Base-by-base conservation (phyloP, 257 asterid species). In the Solanum ossicruentum region DNA sequence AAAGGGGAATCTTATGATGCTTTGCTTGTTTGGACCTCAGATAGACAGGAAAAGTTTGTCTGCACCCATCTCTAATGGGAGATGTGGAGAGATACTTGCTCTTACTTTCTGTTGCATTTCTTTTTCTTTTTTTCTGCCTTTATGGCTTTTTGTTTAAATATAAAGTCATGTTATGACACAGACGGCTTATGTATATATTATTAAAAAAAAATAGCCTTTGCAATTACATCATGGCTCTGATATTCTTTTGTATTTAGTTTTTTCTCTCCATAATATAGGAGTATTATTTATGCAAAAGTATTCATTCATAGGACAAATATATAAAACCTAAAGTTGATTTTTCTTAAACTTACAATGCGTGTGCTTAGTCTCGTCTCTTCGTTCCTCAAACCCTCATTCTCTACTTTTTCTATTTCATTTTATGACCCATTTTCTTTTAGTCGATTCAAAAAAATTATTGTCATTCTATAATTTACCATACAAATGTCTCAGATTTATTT, bases 1-100 rank as follows among this genome's bases (percentile, higher is more conserved):
- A 78, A 78, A 78, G 83, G 83, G 84, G 90, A 88, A 75, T 86
- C 85, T 81, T 84, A 83, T 83, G 65, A 45, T 84, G 89, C 60
- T 84, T 79, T 90, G 87, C 86, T 85, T 86, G 83, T 82, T 84
- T 83, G 85, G 84, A 75, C 85, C 63, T 55, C 86, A 70, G 78
- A 66, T 84, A 75, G 87, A 79, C 69, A 41, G 47, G 80, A 80
- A 81, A 84, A 70, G 82, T 84, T 81, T 87, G 80, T 72, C 75
- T 69, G 73, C 77, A 43, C 16, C 81, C 56, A 15, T 86, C 81
- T 82, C 80, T 77, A 79, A 66, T 66, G 51, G 67, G 88, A 51
- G 85, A 63, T 85, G 67, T 81, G 88, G 80, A 60, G 72, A 70
- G 77, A 67, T 81, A 51, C 80, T 71, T 47, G 51, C 70, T n/a